phyloP scores from a whole-genome alignment of 129 eudicot genomes.

The Tagetes erecta region DNA sequence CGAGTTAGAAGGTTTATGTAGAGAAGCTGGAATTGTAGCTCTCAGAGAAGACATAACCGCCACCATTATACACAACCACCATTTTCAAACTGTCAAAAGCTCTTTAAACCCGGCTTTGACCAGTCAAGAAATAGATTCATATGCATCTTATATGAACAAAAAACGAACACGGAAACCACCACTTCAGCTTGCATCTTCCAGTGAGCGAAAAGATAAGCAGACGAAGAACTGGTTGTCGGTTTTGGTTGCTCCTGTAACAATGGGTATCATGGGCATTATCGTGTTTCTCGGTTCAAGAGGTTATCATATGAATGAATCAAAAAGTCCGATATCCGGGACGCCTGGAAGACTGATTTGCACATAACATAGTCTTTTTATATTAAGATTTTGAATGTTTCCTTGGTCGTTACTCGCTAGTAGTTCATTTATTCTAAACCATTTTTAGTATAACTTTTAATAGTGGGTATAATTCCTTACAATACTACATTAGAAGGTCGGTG shows the following conservation, averaged over 20 bases:
- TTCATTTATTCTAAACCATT: not conserved
- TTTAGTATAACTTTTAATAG: too few species aligned
- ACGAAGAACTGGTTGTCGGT: conserved; percentile 25
- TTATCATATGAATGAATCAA: conserved; percentile 20
- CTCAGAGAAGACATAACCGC: conserved; percentile 81
- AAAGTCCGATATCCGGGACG: not conserved
- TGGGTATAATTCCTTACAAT: too few species aligned
- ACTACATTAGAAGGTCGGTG: too few species aligned
- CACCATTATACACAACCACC: conserved; percentile 52
- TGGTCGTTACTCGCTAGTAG: not conserved
- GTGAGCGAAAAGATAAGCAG: conserved; percentile 16
- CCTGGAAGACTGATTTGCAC: conserved; percentile 24
- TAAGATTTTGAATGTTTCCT: not conserved
- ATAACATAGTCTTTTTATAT: not conserved
- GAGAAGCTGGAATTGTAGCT: conserved; percentile 88
- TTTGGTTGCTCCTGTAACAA: conserved; percentile 34
- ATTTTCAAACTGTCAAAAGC: conserved; percentile 60
- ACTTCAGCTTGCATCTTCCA: conserved; percentile 18
- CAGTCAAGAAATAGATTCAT: conserved; percentile 51
- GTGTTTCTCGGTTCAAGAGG: conserved; percentile 37
- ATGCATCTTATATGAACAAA: conserved; percentile 53
- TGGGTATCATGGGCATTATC: conserved; percentile 40
- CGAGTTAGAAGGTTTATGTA: conserved; percentile 77
- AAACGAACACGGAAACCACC: conserved; percentile 32
- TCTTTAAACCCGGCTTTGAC: conserved; percentile 68